Conservation (phyloP, 345 rosid genomes). For the Turritis glabra region DNA sequence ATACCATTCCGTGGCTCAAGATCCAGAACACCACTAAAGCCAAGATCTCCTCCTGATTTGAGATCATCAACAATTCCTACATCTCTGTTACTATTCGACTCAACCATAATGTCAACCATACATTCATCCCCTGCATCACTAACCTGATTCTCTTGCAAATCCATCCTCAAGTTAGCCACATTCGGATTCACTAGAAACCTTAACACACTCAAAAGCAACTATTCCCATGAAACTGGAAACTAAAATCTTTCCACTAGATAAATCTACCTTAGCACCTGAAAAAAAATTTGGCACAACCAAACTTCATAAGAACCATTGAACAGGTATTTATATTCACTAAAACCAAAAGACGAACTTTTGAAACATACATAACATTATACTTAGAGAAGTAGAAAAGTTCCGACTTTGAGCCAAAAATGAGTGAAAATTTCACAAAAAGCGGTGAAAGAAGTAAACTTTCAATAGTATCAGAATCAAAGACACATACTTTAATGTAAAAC, state of each 20-base stretch:
- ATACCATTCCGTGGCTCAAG: constrained; percentile 57
- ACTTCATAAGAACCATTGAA: constrained; percentile 16
- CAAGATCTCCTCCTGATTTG: constrained; percentile 35
- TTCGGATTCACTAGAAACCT: constrained; percentile 47
- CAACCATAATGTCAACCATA: constrained; percentile 36
- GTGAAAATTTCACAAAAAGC: background rate
- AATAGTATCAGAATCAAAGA: background rate
- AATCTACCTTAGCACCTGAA: constrained; percentile 26
- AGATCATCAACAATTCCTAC: constrained; percentile 31
- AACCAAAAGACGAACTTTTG: background rate
- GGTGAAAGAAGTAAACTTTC: constrained; percentile 2
- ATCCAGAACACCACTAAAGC: constrained; percentile 38
- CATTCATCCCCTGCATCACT: constrained; percentile 38
- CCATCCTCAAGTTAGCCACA: constrained; percentile 49
- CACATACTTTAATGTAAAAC: background rate
- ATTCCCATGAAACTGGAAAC: constrained; percentile 29
- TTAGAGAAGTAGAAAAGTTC: background rate
- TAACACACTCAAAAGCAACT: constrained; percentile 25
- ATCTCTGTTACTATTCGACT: constrained; percentile 30
- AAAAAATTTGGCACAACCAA: constrained; percentile 17
- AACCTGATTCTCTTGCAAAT: constrained; percentile 46
- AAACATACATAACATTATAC: constrained; percentile 14
- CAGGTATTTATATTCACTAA: too few relatives aligned
- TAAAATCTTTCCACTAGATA: constrained; percentile 1
- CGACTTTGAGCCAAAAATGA: background rate